Evolutionary conservation across 371 early-diverging fungal genomes (phyloP).

Genomic region (Syncephalis plumigaleata): DNA sequence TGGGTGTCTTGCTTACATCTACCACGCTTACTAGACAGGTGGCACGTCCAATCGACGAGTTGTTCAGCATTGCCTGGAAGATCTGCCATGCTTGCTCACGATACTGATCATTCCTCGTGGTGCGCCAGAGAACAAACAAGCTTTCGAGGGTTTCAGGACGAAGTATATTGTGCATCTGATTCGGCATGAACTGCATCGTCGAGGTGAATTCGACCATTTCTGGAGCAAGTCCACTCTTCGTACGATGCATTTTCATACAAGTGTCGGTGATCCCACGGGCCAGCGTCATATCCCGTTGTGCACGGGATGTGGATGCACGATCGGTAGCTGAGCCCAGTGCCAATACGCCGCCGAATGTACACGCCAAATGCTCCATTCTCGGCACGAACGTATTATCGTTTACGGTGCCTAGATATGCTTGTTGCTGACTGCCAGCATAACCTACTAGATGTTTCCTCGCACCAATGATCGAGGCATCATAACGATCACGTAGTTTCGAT

Average conservation of each 20-base stretch:
- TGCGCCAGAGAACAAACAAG: conserved; percentile 63
- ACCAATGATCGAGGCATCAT: conserved; percentile 45
- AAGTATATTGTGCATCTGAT: conserved; percentile 47
- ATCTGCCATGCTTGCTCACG: conserved; percentile 85
- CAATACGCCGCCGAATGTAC: conserved; percentile 75
- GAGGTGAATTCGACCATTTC: conserved; percentile 39
- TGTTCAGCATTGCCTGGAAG: conserved; percentile 38
- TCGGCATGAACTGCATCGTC: conserved; percentile 43
- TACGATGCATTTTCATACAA: conserved; percentile 72
- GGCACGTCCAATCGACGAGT: no score
- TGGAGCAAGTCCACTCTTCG: conserved; percentile 60
- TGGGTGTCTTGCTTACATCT: no score
- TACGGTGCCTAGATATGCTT: conserved; percentile 32
- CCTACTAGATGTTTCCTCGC: conserved; percentile 54
- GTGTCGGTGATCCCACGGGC: conserved; percentile 58
- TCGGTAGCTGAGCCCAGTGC: conserved; percentile 28
- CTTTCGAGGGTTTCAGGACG: conserved; percentile 86
- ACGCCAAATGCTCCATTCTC: conserved; percentile 88
- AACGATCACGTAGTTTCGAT: conserved; percentile 42
- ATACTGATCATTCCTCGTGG: conserved; percentile 65
- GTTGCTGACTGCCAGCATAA: conserved; percentile 29
- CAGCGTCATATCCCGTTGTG: conserved; percentile 39
- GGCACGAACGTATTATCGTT: conserved; percentile 13
- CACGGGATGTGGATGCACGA: conserved; percentile 13
- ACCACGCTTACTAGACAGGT: no score